phyloP scores from a whole-genome alignment of 2,329 filamentous ascomycete genomes.

The Colletotrichum cereale region DNA sequence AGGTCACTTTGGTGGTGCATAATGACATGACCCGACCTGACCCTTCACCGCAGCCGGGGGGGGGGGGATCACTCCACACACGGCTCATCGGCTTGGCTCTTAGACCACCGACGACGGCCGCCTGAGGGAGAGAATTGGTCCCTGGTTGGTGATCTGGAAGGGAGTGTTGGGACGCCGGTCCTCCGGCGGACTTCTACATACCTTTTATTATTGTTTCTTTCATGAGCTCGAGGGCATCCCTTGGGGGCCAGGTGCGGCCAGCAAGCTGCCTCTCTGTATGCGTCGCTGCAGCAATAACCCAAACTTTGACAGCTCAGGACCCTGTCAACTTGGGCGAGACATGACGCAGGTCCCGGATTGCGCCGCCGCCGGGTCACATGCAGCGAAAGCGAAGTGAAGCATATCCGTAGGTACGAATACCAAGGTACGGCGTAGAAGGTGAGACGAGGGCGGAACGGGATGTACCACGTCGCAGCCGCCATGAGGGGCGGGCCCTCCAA shows the following conservation, averaged over 20 bases:
- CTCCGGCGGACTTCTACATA: conserved; percentile 4
- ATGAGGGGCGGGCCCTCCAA: not conserved
- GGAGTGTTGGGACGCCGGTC: conserved; percentile 7
- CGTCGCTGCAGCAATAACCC: not conserved
- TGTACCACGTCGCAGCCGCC: not conserved
- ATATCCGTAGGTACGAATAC: not conserved
- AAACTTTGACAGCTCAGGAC: conserved; percentile 27
- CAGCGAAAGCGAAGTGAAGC: conserved; percentile 3
- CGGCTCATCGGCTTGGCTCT: conserved; percentile 8
- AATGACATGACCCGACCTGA: not conserved
- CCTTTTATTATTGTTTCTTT: too few relatives aligned
- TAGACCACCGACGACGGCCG: not conserved
- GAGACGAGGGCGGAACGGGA: not conserved
- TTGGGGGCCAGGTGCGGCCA: conserved; percentile 2
- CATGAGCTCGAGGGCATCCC: conserved; percentile 17
- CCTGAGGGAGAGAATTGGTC: not conserved
- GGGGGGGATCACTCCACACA: not conserved
- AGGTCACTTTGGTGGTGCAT: not conserved
- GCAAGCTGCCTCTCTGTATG: not conserved
- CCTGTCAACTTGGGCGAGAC: conserved; percentile 20
- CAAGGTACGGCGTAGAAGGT: not conserved
- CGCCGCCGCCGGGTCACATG: not conserved
- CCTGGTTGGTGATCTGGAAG: not conserved
- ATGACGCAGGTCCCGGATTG: conserved; percentile 19
- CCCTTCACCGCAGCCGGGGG: not conserved